Evolutionary conservation across 2,329 filamentous ascomycete species (phyloP), one percentile per base, ranked within the genome.

Genomic region (Aspergillus alliaceus): DNA sequence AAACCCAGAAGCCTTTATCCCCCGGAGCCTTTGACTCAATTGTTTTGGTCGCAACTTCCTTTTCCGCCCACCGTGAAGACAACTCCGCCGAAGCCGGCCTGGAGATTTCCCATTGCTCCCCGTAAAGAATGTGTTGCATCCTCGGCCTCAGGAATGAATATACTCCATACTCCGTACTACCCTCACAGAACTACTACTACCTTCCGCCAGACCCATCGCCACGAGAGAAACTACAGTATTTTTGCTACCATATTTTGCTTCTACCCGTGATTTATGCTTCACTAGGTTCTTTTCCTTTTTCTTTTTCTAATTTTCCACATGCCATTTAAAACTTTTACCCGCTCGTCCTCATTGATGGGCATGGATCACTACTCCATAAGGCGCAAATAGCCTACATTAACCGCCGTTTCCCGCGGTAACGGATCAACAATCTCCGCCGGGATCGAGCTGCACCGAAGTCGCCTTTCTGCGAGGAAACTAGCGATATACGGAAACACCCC

Each of bases 71-170:
- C 59, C 58, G 57, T 57, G 27, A 47, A 42, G n/a, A 25, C 22
- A 51, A 48, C 60, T 65, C 47, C 66, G 68, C 69, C 68, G 69
- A 70, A 69, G 69, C 66, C 67, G 61, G 61, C 58, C 56, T 22
- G 22, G 22, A 25, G n/a, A 34, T 52, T 39, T 39, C 25, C 34
- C 44, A 47, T 25, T 47, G 31, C 44, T 47, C 25, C 24, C 20
- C 20, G 18, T 22, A 40, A 40, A 40, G 37, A 12, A 22, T 24
- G 18, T 14, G 18, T 7, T 7, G 20, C 20, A 42, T 42, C 22
- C 14, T 22, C 20, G 39, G 39, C 39, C 39, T 22, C 22, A 14
- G 18, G 4, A 6, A 7, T 42, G 22, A 2, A 24, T 15, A 12
- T 37, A 37, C 14, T 31, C 6, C 29, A n/a, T 31, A 31, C 29